Percentiles rank a stretch among this genome's conserved stretches.
Conservation (phyloP, 2,329 filamentous ascomycete species). For the Gyromitra esculenta region DNA sequence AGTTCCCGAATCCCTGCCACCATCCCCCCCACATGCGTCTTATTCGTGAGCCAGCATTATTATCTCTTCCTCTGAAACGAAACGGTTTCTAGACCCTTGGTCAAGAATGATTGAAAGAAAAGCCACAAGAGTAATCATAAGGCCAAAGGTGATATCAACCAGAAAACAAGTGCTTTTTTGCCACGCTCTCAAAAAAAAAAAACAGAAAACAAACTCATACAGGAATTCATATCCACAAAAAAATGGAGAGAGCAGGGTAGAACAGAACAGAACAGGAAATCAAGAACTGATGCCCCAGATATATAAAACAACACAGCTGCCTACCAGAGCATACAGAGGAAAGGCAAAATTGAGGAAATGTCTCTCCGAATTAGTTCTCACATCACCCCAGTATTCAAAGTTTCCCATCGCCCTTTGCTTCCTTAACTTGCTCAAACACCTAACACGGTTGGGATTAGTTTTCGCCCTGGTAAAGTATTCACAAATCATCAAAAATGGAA, state of each 20-base stretch:
- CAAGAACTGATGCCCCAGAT: slow-evolving; percentile 12
- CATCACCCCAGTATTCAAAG: slow-evolving; percentile 59
- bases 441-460: slow-evolving; percentile 58
- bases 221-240: slow-evolving; percentile 26
- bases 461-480: slow-evolving; percentile 57
- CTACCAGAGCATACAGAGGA: slow-evolving; percentile 12
- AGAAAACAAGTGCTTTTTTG: slow-evolving; percentile 30
- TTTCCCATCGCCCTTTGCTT: slow-evolving; percentile 79
- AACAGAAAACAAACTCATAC: slow-evolving; percentile 27
- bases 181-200: slow-evolving; percentile 29
- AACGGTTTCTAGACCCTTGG: slow-evolving; percentile 6
- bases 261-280: slow-evolving; percentile 6
- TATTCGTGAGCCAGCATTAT: slow-evolving; percentile 26
- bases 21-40: slow-evolving; percentile 1
- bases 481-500: slow-evolving; percentile 46
- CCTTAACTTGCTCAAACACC: slow-evolving; percentile 95
- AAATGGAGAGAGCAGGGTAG: background rate
- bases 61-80: slow-evolving; percentile 5
- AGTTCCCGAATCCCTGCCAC: background rate
- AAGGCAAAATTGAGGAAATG: slow-evolving; percentile 10
- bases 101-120: slow-evolving; percentile 1
- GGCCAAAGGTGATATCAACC: slow-evolving; percentile 27
- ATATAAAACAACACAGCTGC: slow-evolving; percentile 35
- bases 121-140: slow-evolving; percentile 22
- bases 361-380: slow-evolving; percentile 21